Conservation (phyloP, 2,329 filamentous ascomycete genomes). For the Dactylellina drechsleri region DNA sequence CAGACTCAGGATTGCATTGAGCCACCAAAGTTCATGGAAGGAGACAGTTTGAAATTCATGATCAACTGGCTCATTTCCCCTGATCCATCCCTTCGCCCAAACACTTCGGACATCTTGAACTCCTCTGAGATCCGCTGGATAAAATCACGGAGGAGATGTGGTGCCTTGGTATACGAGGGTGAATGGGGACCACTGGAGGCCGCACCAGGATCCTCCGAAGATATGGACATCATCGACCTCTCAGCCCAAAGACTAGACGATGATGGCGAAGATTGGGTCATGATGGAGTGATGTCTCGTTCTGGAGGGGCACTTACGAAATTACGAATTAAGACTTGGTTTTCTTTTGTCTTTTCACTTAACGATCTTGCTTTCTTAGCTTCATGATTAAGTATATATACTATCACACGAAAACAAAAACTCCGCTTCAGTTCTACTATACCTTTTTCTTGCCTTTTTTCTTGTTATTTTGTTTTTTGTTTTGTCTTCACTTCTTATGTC, state of each 20-base stretch:
- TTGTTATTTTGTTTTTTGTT: slow-evolving; percentile 30
- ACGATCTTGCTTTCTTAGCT: slow-evolving; percentile 42
- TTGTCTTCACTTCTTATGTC: slow-evolving; percentile 48
- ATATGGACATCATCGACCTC: slow-evolving; percentile 69
- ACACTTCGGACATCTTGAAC: slow-evolving; percentile 76
- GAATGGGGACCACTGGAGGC: slow-evolving; percentile 87
- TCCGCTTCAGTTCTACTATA: slow-evolving; percentile 28
- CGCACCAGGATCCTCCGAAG: slow-evolving; percentile 70
- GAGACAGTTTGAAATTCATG: slow-evolving; percentile 83
- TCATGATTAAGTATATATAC: slow-evolving; percentile 44
- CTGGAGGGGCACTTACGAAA: slow-evolving; percentile 23
- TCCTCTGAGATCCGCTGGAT: slow-evolving; percentile 84
- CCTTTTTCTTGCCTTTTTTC: slow-evolving; percentile 32
- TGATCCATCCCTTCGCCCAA: slow-evolving; percentile 77
- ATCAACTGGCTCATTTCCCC: slow-evolving; percentile 89
- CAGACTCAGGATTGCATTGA: slow-evolving; percentile 69
- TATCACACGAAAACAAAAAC: slow-evolving; percentile 26
- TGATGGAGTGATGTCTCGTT: slow-evolving; percentile 45
- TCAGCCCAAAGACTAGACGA: slow-evolving; percentile 37
- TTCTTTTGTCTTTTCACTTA: slow-evolving; percentile 16
- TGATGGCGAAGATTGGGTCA: slow-evolving; percentile 49
- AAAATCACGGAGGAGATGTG: slow-evolving; percentile 77
- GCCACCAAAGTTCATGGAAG: slow-evolving; percentile 89
- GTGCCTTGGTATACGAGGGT: slow-evolving; percentile 95
- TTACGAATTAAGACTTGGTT: slow-evolving; percentile 25